Evolutionary conservation across 371 early-diverging fungal genomes (phyloP).

Genomic region (Circinella minor): DNA sequence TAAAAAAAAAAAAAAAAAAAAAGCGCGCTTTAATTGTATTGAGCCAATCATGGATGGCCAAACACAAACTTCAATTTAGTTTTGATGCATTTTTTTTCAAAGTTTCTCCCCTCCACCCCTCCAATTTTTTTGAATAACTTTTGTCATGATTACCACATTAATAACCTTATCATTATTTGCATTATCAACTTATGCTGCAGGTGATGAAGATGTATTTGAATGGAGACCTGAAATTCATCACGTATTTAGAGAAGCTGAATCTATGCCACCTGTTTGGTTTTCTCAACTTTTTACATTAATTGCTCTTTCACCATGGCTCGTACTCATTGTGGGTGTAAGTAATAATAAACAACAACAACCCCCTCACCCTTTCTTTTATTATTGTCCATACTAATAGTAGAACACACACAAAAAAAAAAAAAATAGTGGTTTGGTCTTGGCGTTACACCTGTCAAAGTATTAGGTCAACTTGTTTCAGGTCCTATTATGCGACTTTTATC

Average conservation of each 20-base stretch:
- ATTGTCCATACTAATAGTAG: too few species aligned
- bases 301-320: constrained; percentile 69
- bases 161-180: constrained; percentile 8
- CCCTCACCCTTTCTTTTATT: too few species aligned
- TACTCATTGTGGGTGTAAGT: constrained; percentile 64
- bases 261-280: constrained; percentile 63
- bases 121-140: too few species aligned
- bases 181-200: constrained; percentile 33
- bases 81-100: too few species aligned
- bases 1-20: too few species aligned
- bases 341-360: too few species aligned
- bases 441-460: constrained; percentile 48
- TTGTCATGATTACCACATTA: background rate
- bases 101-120: too few species aligned
- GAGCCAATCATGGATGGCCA: too few species aligned
- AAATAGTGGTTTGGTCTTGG: constrained; percentile 62
- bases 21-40: too few species aligned
- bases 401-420: too few species aligned
- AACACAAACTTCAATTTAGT: too few species aligned
- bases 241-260: constrained; percentile 64
- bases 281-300: constrained; percentile 60
- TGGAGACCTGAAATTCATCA: constrained; percentile 72
- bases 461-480: constrained; percentile 30
- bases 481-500: constrained; percentile 38
- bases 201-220: constrained; percentile 53